Evolutionary conservation across 306 rosid species (phyloP).

Genomic region (Delonix regia): DNA sequence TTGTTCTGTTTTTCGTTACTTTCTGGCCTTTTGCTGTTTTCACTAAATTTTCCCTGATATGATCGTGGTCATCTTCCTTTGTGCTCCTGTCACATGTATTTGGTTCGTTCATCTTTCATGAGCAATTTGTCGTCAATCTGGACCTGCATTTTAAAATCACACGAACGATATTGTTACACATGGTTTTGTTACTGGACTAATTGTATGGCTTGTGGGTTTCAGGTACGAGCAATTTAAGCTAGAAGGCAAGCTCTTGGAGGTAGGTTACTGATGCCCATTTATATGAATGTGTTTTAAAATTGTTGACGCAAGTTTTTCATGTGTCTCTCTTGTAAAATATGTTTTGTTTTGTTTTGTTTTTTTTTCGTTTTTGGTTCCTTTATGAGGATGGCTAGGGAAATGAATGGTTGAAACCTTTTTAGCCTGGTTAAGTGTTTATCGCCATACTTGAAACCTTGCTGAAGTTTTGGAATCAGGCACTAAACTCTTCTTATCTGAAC

Average conservation of each 20-base stretch:
- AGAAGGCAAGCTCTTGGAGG: conserved; percentile 94
- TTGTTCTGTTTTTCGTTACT: no score
- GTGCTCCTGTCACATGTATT: background rate
- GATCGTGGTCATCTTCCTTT: background rate
- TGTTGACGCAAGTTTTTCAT: background rate
- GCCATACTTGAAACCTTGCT: background rate
- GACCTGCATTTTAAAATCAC: background rate
- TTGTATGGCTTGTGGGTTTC: conserved; percentile 9
- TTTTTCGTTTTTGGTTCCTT: background rate
- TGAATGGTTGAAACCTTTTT: background rate
- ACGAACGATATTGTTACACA: background rate
- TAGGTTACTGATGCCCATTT: conserved; percentile 21
- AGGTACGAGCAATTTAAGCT: conserved; percentile 79
- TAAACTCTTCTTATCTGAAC: conserved; percentile 14
- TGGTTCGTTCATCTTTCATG: background rate
- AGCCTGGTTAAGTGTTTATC: background rate
- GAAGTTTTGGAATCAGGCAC: background rate
- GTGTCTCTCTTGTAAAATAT: background rate
- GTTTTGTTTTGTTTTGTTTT: no score
- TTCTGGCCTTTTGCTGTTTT: no score
- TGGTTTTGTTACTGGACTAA: background rate
- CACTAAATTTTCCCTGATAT: background rate
- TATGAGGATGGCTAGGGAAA: background rate
- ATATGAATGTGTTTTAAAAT: background rate
- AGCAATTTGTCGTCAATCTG: background rate